Base-by-base conservation (phyloP, 2,329 filamentous ascomycete genomes). In the Parastagonospora nodorum region DNA sequence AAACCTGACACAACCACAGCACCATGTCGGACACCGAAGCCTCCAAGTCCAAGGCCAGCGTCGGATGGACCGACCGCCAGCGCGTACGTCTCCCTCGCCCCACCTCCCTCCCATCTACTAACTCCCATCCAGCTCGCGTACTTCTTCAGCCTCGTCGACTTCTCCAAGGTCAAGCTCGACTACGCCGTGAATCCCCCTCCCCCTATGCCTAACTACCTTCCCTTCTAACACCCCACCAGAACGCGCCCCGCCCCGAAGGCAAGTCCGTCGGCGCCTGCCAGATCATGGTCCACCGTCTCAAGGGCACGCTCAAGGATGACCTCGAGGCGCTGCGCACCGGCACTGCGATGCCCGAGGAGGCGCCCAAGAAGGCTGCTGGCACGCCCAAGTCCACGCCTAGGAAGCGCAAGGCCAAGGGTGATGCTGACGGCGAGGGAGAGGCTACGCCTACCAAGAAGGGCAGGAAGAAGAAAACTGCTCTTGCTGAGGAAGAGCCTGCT, bases 241-340 rank as follows among this genome's bases (percentile, higher is more conserved):
- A 31, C n/a, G 47, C 60, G 3, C 63, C 61, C 0, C 55, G 53
- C 19, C 61, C 63, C 2, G 10, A 28, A 11, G 54, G 55, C 32
- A 58, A 61, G 39, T 45, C 51, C 16, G 32, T 49, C 14, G 60
- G 63, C 38, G 61, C 63, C 2, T 66, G 63, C 42, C 44, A 64
- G 46, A 57, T 55, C 40, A 66, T 66, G 61, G 9, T 63, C 3
- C 42, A 45, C 1, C 60, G 63, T 2, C 58, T 66, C 32, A 63
- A 60, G 46, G 45, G 3, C 11, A 45, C 50, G 8, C 40, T 55
- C 40, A 61, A 61, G 32, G 42, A 14, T 11, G 61, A 66, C 29
- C 50, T 66, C 2, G 58, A 54, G 12, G 58, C 51, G 19, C 43
- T 64, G 2, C 53, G 30, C 11, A 14, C 10, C 15, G 29, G 28